Evolutionary conservation across 352 stramenopile species (phyloP).

Genomic region (Phytophthora pseudosyringae): DNA sequence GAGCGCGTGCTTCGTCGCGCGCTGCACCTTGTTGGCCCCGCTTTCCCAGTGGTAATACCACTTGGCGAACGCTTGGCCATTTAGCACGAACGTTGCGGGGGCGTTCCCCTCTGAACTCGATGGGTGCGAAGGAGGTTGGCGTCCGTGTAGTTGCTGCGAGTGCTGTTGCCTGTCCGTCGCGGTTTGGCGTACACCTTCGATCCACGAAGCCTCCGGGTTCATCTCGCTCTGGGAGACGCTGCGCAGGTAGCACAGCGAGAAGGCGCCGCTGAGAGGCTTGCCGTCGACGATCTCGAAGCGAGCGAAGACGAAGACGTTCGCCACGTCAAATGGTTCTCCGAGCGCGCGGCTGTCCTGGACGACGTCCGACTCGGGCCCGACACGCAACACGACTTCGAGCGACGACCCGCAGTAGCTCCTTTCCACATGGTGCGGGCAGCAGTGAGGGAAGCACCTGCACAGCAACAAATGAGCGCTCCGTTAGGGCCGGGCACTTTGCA

Average conservation of each 20-base stretch:
- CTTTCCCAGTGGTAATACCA: slow-evolving; percentile 80
- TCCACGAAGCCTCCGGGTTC: slow-evolving; percentile 67
- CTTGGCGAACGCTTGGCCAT: slow-evolving; percentile 53
- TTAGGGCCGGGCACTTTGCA: slow-evolving; percentile 2
- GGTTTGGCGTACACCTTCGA: slow-evolving; percentile 45
- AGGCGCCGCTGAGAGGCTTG: slow-evolving; percentile 4
- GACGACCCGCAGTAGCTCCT: slow-evolving; percentile 72
- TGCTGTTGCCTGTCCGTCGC: slow-evolving; percentile 16
- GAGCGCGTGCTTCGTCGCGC: slow-evolving; percentile 62
- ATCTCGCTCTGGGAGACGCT: slow-evolving; percentile 58
- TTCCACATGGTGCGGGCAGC: slow-evolving; percentile 65
- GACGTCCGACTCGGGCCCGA: slow-evolving; percentile 16
- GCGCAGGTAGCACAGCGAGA: slow-evolving; percentile 27
- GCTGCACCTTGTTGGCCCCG: slow-evolving; percentile 62
- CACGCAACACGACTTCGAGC: slow-evolving; percentile 46
- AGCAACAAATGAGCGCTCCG: slow-evolving; percentile 4
- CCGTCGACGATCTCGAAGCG: slow-evolving; percentile 45
- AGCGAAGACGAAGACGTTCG: slow-evolving; percentile 40
- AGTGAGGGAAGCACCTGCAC: slow-evolving; percentile 72
- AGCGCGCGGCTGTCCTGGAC: not conserved
- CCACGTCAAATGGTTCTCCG: slow-evolving; percentile 24
- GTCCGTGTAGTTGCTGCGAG: slow-evolving; percentile 30
- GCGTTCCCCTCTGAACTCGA: not conserved
- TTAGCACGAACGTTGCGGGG: slow-evolving; percentile 38
- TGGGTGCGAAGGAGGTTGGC: slow-evolving; percentile 14